Evolutionary conservation across 108 stramenopile genomes (phyloP).

Genomic region (Poteriospumella lacustris): DNA sequence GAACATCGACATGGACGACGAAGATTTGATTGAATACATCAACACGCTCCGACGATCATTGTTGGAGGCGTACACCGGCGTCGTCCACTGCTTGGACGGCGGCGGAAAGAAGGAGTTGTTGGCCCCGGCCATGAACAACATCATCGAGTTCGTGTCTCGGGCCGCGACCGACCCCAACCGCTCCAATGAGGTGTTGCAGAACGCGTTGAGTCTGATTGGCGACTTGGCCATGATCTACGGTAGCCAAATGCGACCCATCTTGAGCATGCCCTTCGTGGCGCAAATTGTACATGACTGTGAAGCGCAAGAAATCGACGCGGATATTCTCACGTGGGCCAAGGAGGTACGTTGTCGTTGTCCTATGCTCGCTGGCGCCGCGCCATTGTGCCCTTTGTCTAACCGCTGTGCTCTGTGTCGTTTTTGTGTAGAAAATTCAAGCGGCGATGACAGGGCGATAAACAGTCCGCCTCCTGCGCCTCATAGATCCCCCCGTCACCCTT

Average conservation of each 20-base stretch:
- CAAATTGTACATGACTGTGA: not conserved
- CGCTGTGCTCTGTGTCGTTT: too few species aligned
- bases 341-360: not conserved
- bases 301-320: not conserved
- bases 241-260: not conserved
- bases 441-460: too few species aligned
- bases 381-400: too few species aligned
- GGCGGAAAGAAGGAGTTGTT: constrained; percentile 61
- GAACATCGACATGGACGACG: constrained; percentile 75
- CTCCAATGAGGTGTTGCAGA: not conserved
- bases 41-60: constrained; percentile 78
- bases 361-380: too few species aligned
- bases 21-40: constrained; percentile 88
- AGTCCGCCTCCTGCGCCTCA: too few species aligned
- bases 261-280: not conserved
- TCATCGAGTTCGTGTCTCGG: constrained; percentile 16
- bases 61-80: constrained; percentile 90
- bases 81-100: constrained; percentile 77
- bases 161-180: not conserved
- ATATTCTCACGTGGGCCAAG: not conserved
- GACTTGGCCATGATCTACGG: constrained; percentile 12
- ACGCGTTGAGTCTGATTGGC: not conserved
- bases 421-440: too few species aligned
- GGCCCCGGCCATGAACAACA: constrained; percentile 21
- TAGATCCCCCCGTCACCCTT: too few species aligned